Base-by-base conservation (phyloP, 345 rosid species). In the Murraya paniculata region DNA sequence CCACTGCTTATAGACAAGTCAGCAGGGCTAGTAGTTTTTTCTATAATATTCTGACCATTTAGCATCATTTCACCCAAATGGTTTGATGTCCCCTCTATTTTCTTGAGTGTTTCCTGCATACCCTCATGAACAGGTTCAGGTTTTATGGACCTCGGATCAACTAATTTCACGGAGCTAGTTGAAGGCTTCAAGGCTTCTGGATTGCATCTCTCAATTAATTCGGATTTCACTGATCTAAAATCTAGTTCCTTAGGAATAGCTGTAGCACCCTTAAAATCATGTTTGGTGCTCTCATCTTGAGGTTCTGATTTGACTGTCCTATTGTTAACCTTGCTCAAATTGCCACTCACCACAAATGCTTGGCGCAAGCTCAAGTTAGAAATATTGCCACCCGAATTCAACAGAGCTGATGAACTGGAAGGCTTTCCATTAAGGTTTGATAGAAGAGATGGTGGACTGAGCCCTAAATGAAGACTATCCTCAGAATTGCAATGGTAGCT, bases 251-350 rank as follows among this genome's bases (percentile, higher is more conserved):
- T 28, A 50, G 82, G 70, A 75, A 21, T 80, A 27, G 70, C 72
- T 58, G 73, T 71, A 78, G 72, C 73, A 11, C 33, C 84, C 61
- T 59, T 61, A 36, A 71, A 76, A 77, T 78, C 83, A 78, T 38
- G 66, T 70, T 68, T 83, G 74, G 58, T 59, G 73, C 71, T 76
- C 78, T 85, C 94, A 74, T 93, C 93, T 79, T 73, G 45, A 7
- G 88, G 88, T 84, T 94, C 97, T 50, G 87, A 73, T 83, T 93
- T 94, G 33, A 94, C 87, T 68, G 70, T 77, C 72, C 81, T 78
- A 9, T 81, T 76, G 56, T 75, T 82, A 74, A 74, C 66, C 16
- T 66, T 53, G 59, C 75, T 80, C 45, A 73, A 59, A 59, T 77
- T 85, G 68, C 85, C 77, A 78, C 79, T 77, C 0, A 78, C 60